Evolutionary conservation across 1,139 yeast genomes (phyloP).

Genomic region (Sugiyamaella paludigena): DNA sequence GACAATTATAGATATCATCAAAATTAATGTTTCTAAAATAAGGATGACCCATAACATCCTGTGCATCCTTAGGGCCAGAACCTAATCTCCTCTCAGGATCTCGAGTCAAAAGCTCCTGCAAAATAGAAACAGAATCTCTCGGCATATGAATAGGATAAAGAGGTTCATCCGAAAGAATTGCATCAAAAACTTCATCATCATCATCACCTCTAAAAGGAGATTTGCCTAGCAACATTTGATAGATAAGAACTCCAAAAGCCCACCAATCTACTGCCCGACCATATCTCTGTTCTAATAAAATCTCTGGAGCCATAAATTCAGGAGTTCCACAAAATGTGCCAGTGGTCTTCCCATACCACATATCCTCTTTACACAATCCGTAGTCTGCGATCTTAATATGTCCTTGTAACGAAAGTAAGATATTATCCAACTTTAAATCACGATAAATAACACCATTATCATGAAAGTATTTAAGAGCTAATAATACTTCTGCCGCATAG

Average conservation of each 20-base stretch:
- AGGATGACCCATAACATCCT: conserved; percentile 92
- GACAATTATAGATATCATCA: conserved; percentile 73
- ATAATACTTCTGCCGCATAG: conserved; percentile 92
- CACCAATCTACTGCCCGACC: conserved; percentile 98
- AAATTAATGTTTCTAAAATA: conserved; percentile 88
- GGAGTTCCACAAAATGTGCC: conserved; percentile 99
- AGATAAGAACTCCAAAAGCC: conserved; percentile 96
- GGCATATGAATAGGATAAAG: conserved; percentile 97
- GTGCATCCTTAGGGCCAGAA: conserved; percentile 81
- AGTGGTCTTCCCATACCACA: conserved; percentile 90
- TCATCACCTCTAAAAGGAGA: conserved; percentile 98
- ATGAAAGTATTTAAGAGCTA: conserved; percentile 90
- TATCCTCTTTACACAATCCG: conserved; percentile 93
- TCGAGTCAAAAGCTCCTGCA: conserved; percentile 85
- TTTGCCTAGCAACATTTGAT: conserved; percentile 94
- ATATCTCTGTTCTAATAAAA: conserved; percentile 85
- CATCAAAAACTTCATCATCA: conserved; percentile 96
- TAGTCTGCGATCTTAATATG: conserved; percentile 96
- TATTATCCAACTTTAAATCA: conserved; percentile 93
- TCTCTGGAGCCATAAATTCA: conserved; percentile 99
- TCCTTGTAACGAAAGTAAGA: conserved; percentile 83
- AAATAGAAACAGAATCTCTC: conserved; percentile 88
- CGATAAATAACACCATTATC: conserved; percentile 95
- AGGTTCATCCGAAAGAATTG: conserved; percentile 97
- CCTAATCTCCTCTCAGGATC: conserved; percentile 86